Evolutionary conservation across 1,284 basidiomycete species (phyloP), one percentile per base, ranked within the genome.

Genomic region (Cerrena zonata): DNA sequence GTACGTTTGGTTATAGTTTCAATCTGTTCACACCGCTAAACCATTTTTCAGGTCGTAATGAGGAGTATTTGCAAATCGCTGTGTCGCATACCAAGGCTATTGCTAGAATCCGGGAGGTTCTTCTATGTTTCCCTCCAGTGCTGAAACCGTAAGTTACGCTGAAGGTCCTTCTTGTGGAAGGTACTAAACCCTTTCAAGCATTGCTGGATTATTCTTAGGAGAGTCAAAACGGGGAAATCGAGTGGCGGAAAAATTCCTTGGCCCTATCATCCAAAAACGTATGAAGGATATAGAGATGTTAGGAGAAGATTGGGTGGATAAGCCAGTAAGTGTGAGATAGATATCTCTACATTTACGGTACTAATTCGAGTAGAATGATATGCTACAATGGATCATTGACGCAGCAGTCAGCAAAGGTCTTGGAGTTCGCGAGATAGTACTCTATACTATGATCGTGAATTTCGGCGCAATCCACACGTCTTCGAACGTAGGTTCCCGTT

Each of bases 381-480:
- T 51, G 34, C 50, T 57, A 12, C 54, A 51, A 34, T 60, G 58
- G 58, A 45, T 60, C 18, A 50, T 57, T 26, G 58, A 60, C 34
- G 49, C 46, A 36, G 55, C 55, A 2, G 36, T 36, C 19, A 34
- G 45, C 2, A 50, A 41, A 12, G 54, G 51, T 2, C 19, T 47
- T 15, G 26, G 51, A 5, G 27, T 55, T 5, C 49, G 55, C 27
- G 43, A 42, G 0, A 50, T 61, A 15, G 54, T 56, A n/a, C 23
- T 48, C 22, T 43, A 59, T 10, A 51, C 65, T 4, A 50, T 68
- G 2, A 30, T 56, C 13, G 45, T 61, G 21, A 67, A 66, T 53
- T 66, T 66, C 48, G 65, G 61, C 3, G 61, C 65, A 5, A 66
- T 65, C 18, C 61, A 64, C 51, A 67, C 66, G 2, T 59, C 63